Evolutionary conservation across 768 basidiomycete genomes (phyloP).

Genomic region (Agrocybe praecox): DNA sequence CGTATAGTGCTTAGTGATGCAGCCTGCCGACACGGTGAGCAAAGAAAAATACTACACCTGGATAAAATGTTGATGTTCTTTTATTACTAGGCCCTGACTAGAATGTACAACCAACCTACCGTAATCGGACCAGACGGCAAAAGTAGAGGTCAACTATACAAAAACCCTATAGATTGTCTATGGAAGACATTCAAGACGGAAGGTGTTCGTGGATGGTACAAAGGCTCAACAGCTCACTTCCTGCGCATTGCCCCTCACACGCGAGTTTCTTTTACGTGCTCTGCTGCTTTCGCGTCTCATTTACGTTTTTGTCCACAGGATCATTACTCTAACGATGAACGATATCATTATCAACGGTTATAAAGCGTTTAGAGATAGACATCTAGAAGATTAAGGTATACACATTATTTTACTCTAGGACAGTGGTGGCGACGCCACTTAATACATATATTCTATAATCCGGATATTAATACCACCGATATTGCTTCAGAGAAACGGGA

Average conservation of each 20-base stretch:
- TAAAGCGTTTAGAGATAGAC: slow-evolving; percentile 39
- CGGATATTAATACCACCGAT: too few relatives aligned
- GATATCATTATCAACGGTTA: slow-evolving; percentile 75
- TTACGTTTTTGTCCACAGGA: slow-evolving; percentile 42
- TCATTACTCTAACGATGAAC: slow-evolving; percentile 90
- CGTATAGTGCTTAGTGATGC: slow-evolving; percentile 86
- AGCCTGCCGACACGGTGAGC: slow-evolving; percentile 85
- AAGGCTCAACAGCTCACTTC: slow-evolving; percentile 95
- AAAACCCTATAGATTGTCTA: slow-evolving; percentile 92
- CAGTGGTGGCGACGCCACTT: too few relatives aligned
- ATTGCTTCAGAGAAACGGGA: too few relatives aligned
- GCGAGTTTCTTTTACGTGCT: slow-evolving; percentile 40
- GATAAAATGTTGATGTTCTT: neutral
- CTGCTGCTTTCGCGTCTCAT: neutral
- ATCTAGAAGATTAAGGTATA: slow-evolving; percentile 19
- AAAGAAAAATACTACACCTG: neutral
- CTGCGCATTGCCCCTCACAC: slow-evolving; percentile 92
- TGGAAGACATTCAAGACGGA: slow-evolving; percentile 95
- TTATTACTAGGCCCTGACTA: slow-evolving; percentile 71
- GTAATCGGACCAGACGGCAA: slow-evolving; percentile 69
- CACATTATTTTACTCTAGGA: neutral
- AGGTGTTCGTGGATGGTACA: slow-evolving; percentile 94
- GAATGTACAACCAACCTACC: slow-evolving; percentile 97
- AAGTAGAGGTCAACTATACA: slow-evolving; percentile 77
- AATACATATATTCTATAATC: too few relatives aligned